Base-by-base conservation (phyloP, 2,329 filamentous ascomycete species). In the Fusarium heterosporum region DNA sequence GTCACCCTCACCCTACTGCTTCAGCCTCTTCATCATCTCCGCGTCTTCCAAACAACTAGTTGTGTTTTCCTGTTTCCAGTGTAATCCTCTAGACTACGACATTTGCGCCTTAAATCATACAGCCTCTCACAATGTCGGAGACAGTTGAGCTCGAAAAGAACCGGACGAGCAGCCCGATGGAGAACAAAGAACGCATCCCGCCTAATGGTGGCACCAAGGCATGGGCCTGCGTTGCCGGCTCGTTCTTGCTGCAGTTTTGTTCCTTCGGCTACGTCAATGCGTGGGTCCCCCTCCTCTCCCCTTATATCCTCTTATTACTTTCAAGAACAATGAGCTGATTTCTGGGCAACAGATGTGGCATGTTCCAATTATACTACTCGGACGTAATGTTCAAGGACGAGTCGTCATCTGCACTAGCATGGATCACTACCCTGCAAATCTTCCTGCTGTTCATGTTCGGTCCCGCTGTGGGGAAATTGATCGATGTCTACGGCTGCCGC, bases 281-380 rank as follows among this genome's bases (percentile, higher is more conserved):
- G 41, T 48, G n/a, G 19, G 50, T 36, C 17, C 8, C 8, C 6
- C 1, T 32, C 30, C 30, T 14, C 10, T n/a, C n/a, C 2, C 30
- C 4, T 5, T 3, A n/a, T 47, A 4, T 1, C 30, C 13, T 12
- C 30, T 4, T 32, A 3, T 32, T 32, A 32, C 30, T 32, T 32
- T 16, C 12, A 6, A 11, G 3, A 28, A 6, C 6, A 3, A 1
- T 6, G 4, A 8, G 4, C n/a, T 53, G 2, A 53, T 6, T 16
- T 10, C 12, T 22, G 10, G 28, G 16, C 16, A 16, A n/a, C 16
- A 53, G 50, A 28, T 53, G 50, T 26, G 50, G 50, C 14, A 53
- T 53, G 50, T 53, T 53, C 26, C 50, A 53, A 25, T 3, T 53
- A 4, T 53, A 53, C 41, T 53, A 53, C 29, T 53, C 50, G 1